Percentiles rank a stretch among this genome's conserved stretches.
Conservation (phyloP, 768 basidiomycete genomes). For the Gloeopeniophorella convolvens region DNA sequence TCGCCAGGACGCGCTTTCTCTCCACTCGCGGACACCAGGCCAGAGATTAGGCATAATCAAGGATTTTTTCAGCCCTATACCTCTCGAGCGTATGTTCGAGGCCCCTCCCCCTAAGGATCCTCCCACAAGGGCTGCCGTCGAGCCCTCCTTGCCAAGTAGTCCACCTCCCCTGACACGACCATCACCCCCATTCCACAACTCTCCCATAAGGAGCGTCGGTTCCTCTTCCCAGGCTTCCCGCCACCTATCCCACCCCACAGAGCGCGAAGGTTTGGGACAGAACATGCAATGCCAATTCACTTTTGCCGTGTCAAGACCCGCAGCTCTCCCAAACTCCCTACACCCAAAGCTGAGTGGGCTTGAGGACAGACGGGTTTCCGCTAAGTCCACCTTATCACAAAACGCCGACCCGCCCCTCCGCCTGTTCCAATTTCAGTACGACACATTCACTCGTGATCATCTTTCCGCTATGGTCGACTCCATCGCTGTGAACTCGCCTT, state of each 20-base stretch:
- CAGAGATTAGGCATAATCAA: constrained; percentile 57
- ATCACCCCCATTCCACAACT: too few species aligned
- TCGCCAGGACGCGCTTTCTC: constrained; percentile 54
- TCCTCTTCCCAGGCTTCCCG: too few species aligned
- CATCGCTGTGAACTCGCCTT: constrained; percentile 75
- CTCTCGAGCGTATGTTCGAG: constrained; percentile 88
- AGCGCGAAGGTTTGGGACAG: constrained; percentile 37
- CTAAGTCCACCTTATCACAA: too few species aligned
- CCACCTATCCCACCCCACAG: constrained; percentile 42
- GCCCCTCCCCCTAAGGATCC: constrained; percentile 69
- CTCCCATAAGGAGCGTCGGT: too few species aligned
- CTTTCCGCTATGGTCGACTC: constrained; percentile 92
- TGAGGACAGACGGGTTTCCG: too few species aligned
- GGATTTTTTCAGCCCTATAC: constrained; percentile 83
- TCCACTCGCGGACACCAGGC: constrained; percentile 64
- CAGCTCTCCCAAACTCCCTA: constrained; percentile 15
- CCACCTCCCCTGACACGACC: constrained; percentile 34
- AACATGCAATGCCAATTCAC: constrained; percentile 62
- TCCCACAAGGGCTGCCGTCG: constrained; percentile 20
- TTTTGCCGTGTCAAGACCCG: constrained; percentile 55
- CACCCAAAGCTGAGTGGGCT: constrained; percentile 56
- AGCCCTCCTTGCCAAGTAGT: constrained; percentile 21
- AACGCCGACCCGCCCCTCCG: constrained; percentile 75
- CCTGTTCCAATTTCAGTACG: constrained; percentile 91
- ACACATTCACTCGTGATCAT: constrained; percentile 93